Base-by-base conservation (phyloP, 2,329 filamentous ascomycete genomes). In the Botryotinia calthae region DNA sequence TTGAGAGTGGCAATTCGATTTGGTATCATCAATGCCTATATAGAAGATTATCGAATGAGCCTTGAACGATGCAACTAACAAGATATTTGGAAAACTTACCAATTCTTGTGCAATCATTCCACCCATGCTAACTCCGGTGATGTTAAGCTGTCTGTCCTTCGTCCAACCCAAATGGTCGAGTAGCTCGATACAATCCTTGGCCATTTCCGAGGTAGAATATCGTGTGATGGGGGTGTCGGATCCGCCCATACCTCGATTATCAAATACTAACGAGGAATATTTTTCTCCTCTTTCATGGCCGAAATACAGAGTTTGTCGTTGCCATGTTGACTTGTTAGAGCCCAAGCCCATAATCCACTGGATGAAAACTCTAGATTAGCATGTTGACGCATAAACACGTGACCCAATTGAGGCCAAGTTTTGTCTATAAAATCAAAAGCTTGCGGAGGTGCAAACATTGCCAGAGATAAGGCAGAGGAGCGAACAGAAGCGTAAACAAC, bases 61-160 rank as follows among this genome's bases (percentile, higher is more conserved):
- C 40, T 62, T 70, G 67, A 62, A 64, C 46, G 25, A 9, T 56
- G 37, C 34, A 44, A 25, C 25, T 18, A n/a, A 48, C 12, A 22
- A 40, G n/a, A 25, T 3, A 25, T 79, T 78, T 34, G 40, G 34
- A 58, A 37, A 20, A 79, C 82, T 79, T 81, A 86, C 87, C 6
- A 97, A 79, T 83, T 97, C 94, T 82, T 97, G 94, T 3, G 93
- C 89, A 78, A 97, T 95, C 94, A 97, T 97, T 79, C 94, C 94
- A 75, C 94, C 94, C 87, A 97, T 92, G 73, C 91, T 93, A 76
- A 95, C 89, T 72, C 94, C 94, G 48, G 92, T 85, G 70, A 97
- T 81, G 83, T 97, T 90, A 22, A 91, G 77, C 69, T 88, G 80
- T 84, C 86, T 83, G 78, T 85, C 77, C 79, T 86, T 80, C 61